Percentiles rank a stretch among this genome's conserved stretches.
Evolutionary conservation across 1,284 basidiomycete genomes (phyloP).

Genomic region (Rhodotorula sp.): DNA sequence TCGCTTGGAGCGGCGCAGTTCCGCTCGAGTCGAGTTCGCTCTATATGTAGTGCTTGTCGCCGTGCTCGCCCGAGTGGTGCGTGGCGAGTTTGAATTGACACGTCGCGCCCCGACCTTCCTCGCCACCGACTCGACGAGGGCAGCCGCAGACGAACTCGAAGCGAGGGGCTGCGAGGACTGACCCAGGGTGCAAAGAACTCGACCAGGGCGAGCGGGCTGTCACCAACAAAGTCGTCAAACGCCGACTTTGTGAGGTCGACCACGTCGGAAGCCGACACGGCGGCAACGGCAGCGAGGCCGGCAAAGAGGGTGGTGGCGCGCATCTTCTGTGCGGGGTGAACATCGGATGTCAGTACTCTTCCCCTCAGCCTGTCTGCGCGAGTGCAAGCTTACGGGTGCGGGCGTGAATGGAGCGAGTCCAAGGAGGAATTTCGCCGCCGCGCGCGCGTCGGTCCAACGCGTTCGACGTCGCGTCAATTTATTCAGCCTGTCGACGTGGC

Average conservation of each 20-base stretch:
- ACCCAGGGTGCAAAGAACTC: constrained; percentile 95
- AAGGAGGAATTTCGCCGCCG: no score
- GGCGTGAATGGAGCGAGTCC: not conserved
- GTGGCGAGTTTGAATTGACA: not conserved
- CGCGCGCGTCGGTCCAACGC: no score
- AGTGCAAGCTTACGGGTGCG: not conserved
- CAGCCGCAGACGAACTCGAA: not conserved
- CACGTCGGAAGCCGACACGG: constrained; percentile 37
- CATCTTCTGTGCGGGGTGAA: constrained; percentile 3
- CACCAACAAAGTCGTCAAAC: constrained; percentile 67
- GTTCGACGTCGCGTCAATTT: no score
- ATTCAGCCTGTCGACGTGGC: no score
- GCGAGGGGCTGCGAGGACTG: constrained; percentile 37
- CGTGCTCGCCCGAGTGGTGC: no score
- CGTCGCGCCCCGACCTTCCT: not conserved
- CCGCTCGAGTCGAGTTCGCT: no score
- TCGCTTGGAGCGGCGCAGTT: no score
- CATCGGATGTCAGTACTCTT: not conserved
- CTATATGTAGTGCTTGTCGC: no score
- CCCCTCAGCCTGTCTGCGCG: not conserved
- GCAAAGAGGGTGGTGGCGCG: constrained; percentile 21
- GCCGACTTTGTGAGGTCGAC: constrained; percentile 49
- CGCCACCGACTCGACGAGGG: not conserved
- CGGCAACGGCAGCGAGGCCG: constrained; percentile 24
- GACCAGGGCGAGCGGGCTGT: constrained; percentile 79